phyloP scores from a whole-genome alignment of 768 basidiomycete species.

The Russula lepida region DNA sequence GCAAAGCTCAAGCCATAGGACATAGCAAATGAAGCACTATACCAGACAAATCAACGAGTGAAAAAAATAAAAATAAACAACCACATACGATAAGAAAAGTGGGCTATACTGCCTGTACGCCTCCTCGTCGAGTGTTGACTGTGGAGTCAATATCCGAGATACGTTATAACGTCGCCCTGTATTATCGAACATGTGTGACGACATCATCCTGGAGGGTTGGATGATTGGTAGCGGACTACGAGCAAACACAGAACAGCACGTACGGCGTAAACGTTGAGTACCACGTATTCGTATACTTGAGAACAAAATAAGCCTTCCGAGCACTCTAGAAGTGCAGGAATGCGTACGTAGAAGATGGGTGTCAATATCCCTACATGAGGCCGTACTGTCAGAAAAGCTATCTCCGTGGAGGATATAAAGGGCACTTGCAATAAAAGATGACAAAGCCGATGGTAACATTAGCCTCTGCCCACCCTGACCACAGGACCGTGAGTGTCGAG shows the following conservation, averaged over 20 bases:
- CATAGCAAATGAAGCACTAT: conserved; percentile 55
- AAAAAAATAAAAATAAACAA: conserved; percentile 53
- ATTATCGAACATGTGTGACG: conserved; percentile 37
- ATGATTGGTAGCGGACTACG: neutral
- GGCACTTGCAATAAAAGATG: conserved; percentile 35
- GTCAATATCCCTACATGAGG: conserved; percentile 31
- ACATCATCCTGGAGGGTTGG: conserved; percentile 32
- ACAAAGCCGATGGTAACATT: conserved; percentile 50
- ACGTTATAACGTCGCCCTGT: conserved; percentile 36
- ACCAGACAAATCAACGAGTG: conserved; percentile 12
- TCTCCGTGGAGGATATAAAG: neutral
- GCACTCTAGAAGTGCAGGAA: neutral
- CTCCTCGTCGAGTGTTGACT: conserved; percentile 30
- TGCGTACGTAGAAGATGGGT: conserved; percentile 29
- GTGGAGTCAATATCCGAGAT: conserved; percentile 31
- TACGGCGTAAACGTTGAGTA: conserved; percentile 32
- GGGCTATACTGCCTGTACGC: conserved; percentile 38
- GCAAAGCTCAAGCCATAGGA: conserved; percentile 68
- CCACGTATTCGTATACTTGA: conserved; percentile 31
- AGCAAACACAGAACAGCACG: conserved; percentile 10
- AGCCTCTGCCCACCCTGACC: conserved; percentile 59
- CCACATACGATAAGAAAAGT: conserved; percentile 39
- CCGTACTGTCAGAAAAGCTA: conserved; percentile 1
- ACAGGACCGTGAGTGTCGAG: neutral
- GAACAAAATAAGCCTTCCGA: neutral